These are phyloP conservation scores for Aureobasidium sp. DNA, from an alignment of 2,329 filamentous ascomycete genomes.

Conservation along the genomic window DNA sequence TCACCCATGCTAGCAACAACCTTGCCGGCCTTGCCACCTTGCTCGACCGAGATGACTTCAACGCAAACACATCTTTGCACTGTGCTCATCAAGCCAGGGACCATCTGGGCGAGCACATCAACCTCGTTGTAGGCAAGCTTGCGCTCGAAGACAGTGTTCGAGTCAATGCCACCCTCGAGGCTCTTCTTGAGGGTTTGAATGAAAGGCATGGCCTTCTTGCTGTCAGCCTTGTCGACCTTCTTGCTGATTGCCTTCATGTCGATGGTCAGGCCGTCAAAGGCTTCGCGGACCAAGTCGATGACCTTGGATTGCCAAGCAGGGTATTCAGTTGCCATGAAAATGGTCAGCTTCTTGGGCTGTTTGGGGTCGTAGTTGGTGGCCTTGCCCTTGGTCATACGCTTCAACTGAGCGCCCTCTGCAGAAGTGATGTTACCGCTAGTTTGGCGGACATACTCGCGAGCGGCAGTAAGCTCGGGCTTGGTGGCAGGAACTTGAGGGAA, in stretches of 20 bases:
- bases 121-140: constrained; percentile 84
- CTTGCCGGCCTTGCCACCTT: constrained; percentile 57
- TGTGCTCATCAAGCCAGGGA: constrained; percentile 67
- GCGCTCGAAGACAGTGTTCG: constrained; percentile 65
- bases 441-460: constrained; percentile 69
- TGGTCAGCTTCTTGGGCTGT: constrained; percentile 82
- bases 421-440: constrained; percentile 74
- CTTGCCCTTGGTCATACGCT: constrained; percentile 93
- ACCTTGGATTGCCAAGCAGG: constrained; percentile 90
- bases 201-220: constrained; percentile 98
- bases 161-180: constrained; percentile 53
- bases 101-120: constrained; percentile 66
- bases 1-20: constrained; percentile 46
- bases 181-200: constrained; percentile 80
- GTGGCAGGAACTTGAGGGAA: constrained; percentile 64
- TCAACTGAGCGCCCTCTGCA: constrained; percentile 72
- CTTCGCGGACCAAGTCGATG: constrained; percentile 66
- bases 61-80: constrained; percentile 60
- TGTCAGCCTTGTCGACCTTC: constrained; percentile 75
- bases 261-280: constrained; percentile 56
- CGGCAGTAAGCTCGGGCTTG: constrained; percentile 62
- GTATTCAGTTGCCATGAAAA: constrained; percentile 72
- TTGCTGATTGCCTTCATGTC: constrained; percentile 77
- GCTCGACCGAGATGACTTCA: constrained; percentile 63
- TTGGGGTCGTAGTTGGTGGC: constrained; percentile 76